Base-by-base conservation (phyloP, 2,329 filamentous ascomycete species). In the Botrytis tulipae region DNA sequence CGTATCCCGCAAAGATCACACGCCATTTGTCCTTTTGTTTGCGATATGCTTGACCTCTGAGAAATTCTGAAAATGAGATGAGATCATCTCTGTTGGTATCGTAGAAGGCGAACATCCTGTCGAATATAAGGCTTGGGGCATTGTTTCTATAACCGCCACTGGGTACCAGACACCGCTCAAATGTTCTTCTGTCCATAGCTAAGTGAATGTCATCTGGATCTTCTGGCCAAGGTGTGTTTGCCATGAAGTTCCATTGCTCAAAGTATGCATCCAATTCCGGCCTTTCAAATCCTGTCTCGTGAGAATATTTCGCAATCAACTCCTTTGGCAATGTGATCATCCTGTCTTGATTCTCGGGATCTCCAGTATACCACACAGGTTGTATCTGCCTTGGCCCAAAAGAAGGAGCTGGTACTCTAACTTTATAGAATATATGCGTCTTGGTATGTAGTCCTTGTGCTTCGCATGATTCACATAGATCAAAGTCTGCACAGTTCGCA, bases 71-170 rank as follows among this genome's bases (percentile, higher is more conserved):
- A 78, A 99, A 98, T 12, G 93, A 93, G 78, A 99, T 98, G 12
- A 97, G 85, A 35, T 92, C 93, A 80, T 99, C 94, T 60, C 90
- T 88, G 81, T 98, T 95, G 46, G 91, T 93, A 82, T 99, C 96
- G 82, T 98, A 99, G 82, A 98, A 98, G 69, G 93, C 90, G 83
- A 98, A 99, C 88, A 98, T 96, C 77, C 96, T 92, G 81, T 99
- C 95, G 80, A 97, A 96, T 74, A 99, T 93, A 22, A 97, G 88
- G 81, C 97, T 98, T 1, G 95, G 93, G 0, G 92, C 88, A 18
- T 92, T 90, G 72, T 94, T 91, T 46, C 91, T 89, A 73, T 90
- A 89, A n/a, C 92, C 92, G 22, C 92, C 93, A n/a, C 92, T 92
- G 5, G 94, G 93, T 12, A 97, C 91, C 74, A 98, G 90, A 78